Evolutionary conservation across 805 yeast genomes (phyloP).

Genomic region (Candida golubevii): DNA sequence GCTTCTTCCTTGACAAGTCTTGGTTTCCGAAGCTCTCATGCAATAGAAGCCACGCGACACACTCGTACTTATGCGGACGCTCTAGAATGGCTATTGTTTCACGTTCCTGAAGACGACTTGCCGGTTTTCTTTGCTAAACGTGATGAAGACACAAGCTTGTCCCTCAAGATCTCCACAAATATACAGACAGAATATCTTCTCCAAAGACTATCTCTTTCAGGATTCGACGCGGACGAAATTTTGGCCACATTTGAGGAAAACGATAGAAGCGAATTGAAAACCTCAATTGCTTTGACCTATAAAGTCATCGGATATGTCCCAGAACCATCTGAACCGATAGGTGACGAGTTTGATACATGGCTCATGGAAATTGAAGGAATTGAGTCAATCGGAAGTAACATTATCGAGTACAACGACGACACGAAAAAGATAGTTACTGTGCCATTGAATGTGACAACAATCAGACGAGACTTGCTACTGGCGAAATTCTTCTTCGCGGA

Average conservation of each 20-base stretch:
- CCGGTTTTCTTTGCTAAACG: conserved; percentile 62
- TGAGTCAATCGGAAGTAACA: conserved; percentile 52
- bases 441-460: conserved; percentile 8
- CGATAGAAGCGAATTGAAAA: conserved; percentile 42
- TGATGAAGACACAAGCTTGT: conserved; percentile 53
- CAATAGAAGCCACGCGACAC: conserved; percentile 66
- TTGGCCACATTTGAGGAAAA: conserved; percentile 41
- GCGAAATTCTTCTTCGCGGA: conserved; percentile 25
- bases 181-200: conserved; percentile 54
- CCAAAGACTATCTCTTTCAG: conserved; percentile 58
- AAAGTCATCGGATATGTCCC: conserved; percentile 13
- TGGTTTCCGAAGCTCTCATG: conserved; percentile 70
- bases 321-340: conserved; percentile 8
- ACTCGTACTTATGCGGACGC: conserved; percentile 47
- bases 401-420: conserved; percentile 21
- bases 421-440: conserved; percentile 20
- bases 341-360: conserved; percentile 54
- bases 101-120: conserved; percentile 91
- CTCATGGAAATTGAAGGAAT: conserved; percentile 70
- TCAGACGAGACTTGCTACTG: conserved; percentile 13
- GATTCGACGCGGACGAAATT: conserved; percentile 65
- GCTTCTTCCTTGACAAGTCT: conserved; percentile 7
- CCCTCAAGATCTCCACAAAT: conserved; percentile 53
- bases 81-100: conserved; percentile 75
- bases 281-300: conserved; percentile 50